Evolutionary conservation across 768 basidiomycete genomes (phyloP), one percentile per base, ranked within the genome.

Genomic region (Boletus sp.): DNA sequence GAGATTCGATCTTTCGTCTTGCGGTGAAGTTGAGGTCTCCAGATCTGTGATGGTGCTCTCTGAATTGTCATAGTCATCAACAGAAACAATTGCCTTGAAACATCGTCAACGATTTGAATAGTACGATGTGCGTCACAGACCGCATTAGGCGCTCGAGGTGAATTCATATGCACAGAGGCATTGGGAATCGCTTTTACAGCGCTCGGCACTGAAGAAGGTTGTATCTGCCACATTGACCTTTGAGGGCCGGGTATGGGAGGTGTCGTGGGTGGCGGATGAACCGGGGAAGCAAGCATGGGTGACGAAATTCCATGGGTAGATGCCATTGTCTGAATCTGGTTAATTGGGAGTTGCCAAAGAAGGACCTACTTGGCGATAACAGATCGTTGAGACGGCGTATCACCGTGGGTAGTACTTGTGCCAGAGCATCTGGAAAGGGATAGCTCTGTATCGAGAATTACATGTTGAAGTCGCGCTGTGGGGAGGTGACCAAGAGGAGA

Each of bases 381-480:
- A 24, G 47, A 8, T 50, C 12, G 33, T 54, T 55, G 57, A 44
- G 47, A 12, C 0, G 11, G n/a, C 24, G 7, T 9, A 15, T 39
- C 40, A 24, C 9, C 32, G 0, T 37, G 44, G 5, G 41, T 9
- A 12, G 20, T 20, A 29, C 39, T 24, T 28, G 50, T 20, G 14
- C 54, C 9, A 24, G 24, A 24, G 14, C 36, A 20, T 7, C 20
- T 20, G 0, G 58, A 47, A 35, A 60, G 35, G 28, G 20, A 35
- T 6, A n/a, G 5, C 1, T 58, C 50, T 3, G 62, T 37, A 7
- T 64, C 56, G 12, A 35, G 7, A 28, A 68, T 50, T 3, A 70
- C 42, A 9, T 54, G 58, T 37, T 65, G 56, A 7, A 70, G 35
- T 49, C 59, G 64, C 11, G 54, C 69, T 70, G 28, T 9, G n/a